phyloP scores from a whole-genome alignment of 2,329 filamentous ascomycete species.

The Grosmannia penicillata region DNA sequence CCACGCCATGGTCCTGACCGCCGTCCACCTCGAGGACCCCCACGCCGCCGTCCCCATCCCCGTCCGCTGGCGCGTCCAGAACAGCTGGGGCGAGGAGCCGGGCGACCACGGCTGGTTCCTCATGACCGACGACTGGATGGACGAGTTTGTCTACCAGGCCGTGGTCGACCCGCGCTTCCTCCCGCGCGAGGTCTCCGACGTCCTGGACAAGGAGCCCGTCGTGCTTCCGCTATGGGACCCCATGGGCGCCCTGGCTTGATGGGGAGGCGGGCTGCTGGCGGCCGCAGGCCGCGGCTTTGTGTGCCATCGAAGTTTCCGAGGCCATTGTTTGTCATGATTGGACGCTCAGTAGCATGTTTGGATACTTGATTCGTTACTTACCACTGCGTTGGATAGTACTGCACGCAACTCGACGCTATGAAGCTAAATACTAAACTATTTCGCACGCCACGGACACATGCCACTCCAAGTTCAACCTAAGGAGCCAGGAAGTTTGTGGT shows the following conservation, averaged over 20 bases:
- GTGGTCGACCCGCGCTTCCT: constrained; percentile 64
- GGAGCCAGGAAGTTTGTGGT: background rate
- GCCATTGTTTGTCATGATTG: too few relatives aligned
- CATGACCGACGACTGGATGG: constrained; percentile 72
- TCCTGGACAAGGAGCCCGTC: constrained; percentile 55
- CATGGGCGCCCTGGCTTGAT: constrained; percentile 55
- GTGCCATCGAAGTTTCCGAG: too few relatives aligned
- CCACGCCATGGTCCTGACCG: constrained; percentile 84
- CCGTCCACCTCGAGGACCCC: constrained; percentile 61
- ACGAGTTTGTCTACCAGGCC: constrained; percentile 73
- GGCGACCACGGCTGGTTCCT: constrained; percentile 79
- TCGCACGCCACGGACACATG: too few relatives aligned
- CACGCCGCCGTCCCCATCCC: constrained; percentile 42
- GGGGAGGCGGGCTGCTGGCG: too few relatives aligned
- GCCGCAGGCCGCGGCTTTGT: too few relatives aligned
- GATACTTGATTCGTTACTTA: too few relatives aligned
- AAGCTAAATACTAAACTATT: too few relatives aligned
- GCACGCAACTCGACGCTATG: too few relatives aligned
- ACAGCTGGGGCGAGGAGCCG: constrained; percentile 58
- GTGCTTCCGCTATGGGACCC: constrained; percentile 68
- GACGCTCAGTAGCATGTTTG: too few relatives aligned
- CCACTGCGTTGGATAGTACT: too few relatives aligned
- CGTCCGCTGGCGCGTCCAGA: constrained; percentile 68
- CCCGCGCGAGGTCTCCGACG: constrained; percentile 49
- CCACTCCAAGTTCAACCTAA: too few relatives aligned